These are phyloP conservation scores for Chlorella sp. DNA, from an alignment of 139 green algal species.

Conservation along the genomic window DNA sequence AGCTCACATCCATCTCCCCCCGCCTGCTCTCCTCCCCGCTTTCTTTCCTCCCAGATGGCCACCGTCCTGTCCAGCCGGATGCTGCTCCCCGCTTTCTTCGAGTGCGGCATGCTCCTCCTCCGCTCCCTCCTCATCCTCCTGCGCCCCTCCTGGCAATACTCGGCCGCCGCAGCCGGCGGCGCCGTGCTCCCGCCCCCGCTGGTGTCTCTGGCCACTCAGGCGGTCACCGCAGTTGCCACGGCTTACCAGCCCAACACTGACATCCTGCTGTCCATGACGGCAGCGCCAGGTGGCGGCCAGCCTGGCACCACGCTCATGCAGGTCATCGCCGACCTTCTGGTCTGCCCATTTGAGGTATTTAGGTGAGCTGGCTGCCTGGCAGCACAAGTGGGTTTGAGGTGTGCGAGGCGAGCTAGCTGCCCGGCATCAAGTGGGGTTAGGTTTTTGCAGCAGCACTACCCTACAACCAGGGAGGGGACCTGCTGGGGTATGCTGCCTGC, in stretches of 20 bases:
- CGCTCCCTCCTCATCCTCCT: constrained; percentile 33
- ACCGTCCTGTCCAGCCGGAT: constrained; percentile 21
- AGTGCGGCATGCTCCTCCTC: constrained; percentile 38
- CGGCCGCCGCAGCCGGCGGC: background rate
- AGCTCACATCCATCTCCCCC: too few species aligned
- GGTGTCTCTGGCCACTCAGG: background rate
- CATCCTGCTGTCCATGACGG: constrained; percentile 16
- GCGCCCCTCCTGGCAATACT: constrained; percentile 27
- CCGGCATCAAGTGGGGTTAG: background rate
- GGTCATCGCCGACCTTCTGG: constrained; percentile 17
- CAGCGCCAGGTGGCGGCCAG: background rate
- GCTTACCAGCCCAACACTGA: constrained; percentile 23
- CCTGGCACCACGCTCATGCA: constrained; percentile 10
- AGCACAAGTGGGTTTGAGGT: too few species aligned
- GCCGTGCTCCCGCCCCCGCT: constrained; percentile 23
- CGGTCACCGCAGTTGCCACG: background rate
- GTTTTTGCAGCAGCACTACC: too few species aligned
- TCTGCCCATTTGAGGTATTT: constrained; percentile 22
- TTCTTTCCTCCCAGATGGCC: background rate
- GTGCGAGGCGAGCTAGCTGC: constrained; percentile 8
- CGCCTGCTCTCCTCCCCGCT: background rate
- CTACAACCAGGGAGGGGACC: background rate
- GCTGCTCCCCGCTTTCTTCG: constrained; percentile 35
- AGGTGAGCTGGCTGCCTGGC: background rate
- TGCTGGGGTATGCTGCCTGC: background rate